phyloP scores from a whole-genome alignment of 176 grass and related monocot species.

The Dactylis glomerata region DNA sequence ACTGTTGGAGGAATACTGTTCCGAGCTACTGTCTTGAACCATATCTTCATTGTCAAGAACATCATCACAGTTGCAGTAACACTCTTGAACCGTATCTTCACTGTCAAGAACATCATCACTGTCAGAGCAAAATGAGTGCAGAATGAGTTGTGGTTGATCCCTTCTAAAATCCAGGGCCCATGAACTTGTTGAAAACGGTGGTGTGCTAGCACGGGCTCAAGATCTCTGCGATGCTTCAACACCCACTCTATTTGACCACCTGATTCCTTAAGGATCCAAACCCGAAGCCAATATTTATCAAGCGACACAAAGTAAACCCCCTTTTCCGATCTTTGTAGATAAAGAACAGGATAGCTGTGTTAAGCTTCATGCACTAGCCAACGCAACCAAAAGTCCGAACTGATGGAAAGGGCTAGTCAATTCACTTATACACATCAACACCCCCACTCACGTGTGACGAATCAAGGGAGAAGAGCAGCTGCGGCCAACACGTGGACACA shows the following conservation, averaged over 20 bases:
- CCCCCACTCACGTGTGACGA: no score
- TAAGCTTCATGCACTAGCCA: not conserved
- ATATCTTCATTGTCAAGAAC: not conserved
- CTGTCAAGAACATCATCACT: no score
- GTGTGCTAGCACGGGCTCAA: not conserved
- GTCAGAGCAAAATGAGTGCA: not conserved
- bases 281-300: not conserved
- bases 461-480: no score
- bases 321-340: not conserved
- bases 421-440: no score
- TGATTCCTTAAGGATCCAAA: not conserved
- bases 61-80: no score
- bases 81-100: no score
- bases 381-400: no score
- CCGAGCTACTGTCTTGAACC: not conserved
- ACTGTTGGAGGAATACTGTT: not conserved
- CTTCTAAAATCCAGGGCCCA: not conserved
- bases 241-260: not conserved
- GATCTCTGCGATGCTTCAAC: not conserved
- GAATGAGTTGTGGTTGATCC: not conserved
- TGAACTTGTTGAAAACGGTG: not conserved
- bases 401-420: no score
- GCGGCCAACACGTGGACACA: no score
- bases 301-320: not conserved
- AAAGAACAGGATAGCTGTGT: not conserved